These are phyloP conservation scores for Betula pendula DNA, from an alignment of 306 rosid genomes.

Conservation along the genomic window DNA sequence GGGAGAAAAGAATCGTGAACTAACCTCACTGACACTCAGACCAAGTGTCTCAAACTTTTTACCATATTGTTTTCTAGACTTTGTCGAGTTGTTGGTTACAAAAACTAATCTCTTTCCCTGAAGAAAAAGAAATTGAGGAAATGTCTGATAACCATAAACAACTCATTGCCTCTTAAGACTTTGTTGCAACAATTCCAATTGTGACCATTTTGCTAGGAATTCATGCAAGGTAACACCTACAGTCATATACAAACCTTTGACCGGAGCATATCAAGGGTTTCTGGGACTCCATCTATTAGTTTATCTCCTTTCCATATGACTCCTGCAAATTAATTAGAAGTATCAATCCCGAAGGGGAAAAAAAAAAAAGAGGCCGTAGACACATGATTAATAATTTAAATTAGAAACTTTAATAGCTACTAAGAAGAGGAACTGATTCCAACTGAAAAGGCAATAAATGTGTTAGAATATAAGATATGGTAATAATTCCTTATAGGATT, in stretches of 20 bases:
- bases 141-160: background rate
- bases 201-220: background rate
- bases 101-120: conserved; percentile 96
- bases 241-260: conserved; percentile 66
- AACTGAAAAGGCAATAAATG: background rate
- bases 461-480: no score
- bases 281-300: conserved; percentile 91
- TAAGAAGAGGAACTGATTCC: background rate
- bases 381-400: background rate
- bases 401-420: background rate
- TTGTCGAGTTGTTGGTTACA: conserved; percentile 97
- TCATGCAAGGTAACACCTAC: conserved; percentile 21
- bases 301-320: conserved; percentile 99
- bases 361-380: background rate
- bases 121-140: conserved; percentile 26
- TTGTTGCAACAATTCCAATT: background rate
- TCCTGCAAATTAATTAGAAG: conserved; percentile 50
- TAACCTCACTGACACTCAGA: conserved; percentile 76
- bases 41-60: conserved; percentile 99
- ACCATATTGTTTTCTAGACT: conserved; percentile 98
- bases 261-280: conserved; percentile 90
- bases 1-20: conserved; percentile 26
- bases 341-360: background rate
- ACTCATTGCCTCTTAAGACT: background rate
- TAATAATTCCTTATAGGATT: no score